Conservation (phyloP, 148 eudicot species). For the Fagopyrum tataricum region DNA sequence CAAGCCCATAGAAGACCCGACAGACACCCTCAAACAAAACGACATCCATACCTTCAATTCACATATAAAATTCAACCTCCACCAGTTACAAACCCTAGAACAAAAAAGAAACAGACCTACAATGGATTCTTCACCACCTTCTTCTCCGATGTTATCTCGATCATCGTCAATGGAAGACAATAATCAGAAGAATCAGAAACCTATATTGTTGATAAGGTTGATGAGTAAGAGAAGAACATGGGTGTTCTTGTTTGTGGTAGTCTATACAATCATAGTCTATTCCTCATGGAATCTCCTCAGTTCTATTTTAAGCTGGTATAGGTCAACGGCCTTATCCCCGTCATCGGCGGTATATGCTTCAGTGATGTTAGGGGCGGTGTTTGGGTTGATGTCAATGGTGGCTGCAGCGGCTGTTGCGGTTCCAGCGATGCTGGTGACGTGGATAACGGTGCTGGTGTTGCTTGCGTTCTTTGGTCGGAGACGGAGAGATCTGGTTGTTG, state of each 20-base stretch:
- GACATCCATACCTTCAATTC: background rate
- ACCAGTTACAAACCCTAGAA: constrained; percentile 13
- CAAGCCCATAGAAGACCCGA: background rate
- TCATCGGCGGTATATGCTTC: constrained; percentile 47
- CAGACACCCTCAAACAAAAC: constrained; percentile 3
- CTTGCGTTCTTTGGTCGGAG: constrained; percentile 38
- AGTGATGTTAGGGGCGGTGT: constrained; percentile 34
- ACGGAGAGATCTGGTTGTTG: constrained; percentile 29
- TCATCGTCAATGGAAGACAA: constrained; percentile 3
- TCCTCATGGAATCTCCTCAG: constrained; percentile 46
- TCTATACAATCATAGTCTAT: constrained; percentile 31
- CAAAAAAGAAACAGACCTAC: background rate
- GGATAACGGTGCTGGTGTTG: constrained; percentile 44
- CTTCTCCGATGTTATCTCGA: background rate
- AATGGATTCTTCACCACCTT: constrained; percentile 6
- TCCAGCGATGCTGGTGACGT: constrained; percentile 42
- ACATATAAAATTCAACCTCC: constrained; percentile 1
- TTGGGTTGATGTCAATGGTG: constrained; percentile 46
- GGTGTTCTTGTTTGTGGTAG: constrained; percentile 31
- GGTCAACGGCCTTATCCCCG: constrained; percentile 8
- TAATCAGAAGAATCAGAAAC: constrained; percentile 13
- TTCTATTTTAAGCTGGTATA: constrained; percentile 38
- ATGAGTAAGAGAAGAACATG: constrained; percentile 49
- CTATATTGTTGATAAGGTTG: constrained; percentile 22
- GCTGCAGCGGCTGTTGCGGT: constrained; percentile 46